Conservation (phyloP, 176 grass and related monocot species). For the Rhipidocladum racemiflorum region DNA sequence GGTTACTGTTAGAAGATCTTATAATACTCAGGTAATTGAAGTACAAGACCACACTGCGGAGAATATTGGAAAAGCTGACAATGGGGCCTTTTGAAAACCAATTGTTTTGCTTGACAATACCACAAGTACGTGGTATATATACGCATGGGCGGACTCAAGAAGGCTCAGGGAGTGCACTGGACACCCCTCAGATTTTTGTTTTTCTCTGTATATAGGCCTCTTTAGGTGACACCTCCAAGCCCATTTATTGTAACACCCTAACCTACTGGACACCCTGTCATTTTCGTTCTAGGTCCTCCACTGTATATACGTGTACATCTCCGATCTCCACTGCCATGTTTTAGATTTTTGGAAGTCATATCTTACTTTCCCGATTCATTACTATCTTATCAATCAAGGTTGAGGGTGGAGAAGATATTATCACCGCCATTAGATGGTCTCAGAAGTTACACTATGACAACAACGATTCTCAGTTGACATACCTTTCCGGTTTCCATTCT, state of each 20-base stretch:
- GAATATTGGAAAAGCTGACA: slow-evolving; percentile 39
- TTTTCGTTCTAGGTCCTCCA: too few relatives aligned
- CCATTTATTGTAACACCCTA: too few relatives aligned
- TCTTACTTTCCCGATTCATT: slow-evolving; percentile 10
- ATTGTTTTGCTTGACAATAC: slow-evolving; percentile 70
- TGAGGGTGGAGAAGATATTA: slow-evolving; percentile 83
- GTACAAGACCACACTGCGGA: slow-evolving; percentile 47
- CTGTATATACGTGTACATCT: slow-evolving; percentile 5
- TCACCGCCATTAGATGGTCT: slow-evolving; percentile 71
- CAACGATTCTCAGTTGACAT: slow-evolving; percentile 63
- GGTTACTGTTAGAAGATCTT: slow-evolving; percentile 69
- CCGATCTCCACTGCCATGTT: neutral
- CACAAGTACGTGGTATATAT: slow-evolving; percentile 53
- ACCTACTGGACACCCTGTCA: too few relatives aligned
- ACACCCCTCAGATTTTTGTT: too few relatives aligned
- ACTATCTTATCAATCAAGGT: slow-evolving; percentile 45
- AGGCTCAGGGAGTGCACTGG: too few relatives aligned
- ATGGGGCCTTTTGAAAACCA: slow-evolving; percentile 58
- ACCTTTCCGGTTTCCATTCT: slow-evolving; percentile 82
- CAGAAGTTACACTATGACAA: slow-evolving; percentile 79
- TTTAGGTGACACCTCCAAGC: too few relatives aligned
- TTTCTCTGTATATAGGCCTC: too few relatives aligned
- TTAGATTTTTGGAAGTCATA: slow-evolving; percentile 4
- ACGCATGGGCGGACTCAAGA: too few relatives aligned
- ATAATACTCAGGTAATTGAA: slow-evolving; percentile 65